These are phyloP conservation scores for Aspergillus homomorphus DNA, from an alignment of 495 filamentous ascomycete species.

Conservation along the genomic window DNA sequence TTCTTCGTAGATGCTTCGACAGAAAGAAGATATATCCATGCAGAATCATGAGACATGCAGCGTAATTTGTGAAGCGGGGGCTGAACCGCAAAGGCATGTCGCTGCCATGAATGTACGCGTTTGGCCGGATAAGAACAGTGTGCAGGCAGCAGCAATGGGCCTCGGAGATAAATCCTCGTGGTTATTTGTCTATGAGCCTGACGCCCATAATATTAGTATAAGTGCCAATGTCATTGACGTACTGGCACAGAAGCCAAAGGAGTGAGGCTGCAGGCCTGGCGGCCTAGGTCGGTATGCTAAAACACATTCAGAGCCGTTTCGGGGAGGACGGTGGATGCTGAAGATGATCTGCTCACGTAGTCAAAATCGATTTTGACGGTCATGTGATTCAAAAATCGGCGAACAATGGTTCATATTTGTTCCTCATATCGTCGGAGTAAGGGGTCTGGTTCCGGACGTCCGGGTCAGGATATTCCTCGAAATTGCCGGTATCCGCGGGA, in stretches of 20 bases:
- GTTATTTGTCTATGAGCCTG: background rate
- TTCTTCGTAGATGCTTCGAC: background rate
- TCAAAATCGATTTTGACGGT: background rate
- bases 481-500: constrained; percentile 83
- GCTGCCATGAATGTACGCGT: background rate
- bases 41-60: too few relatives aligned
- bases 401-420: constrained; percentile 76
- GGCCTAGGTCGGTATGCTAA: background rate
- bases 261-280: background rate
- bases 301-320: background rate
- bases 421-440: constrained; percentile 73
- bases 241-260: background rate
- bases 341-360: background rate
- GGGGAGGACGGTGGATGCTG: background rate
- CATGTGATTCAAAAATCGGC: constrained; percentile 61
- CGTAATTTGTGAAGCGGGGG: too few relatives aligned
- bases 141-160: background rate
- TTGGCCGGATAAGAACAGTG: background rate
- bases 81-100: too few relatives aligned
- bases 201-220: background rate
- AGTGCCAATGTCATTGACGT: background rate
- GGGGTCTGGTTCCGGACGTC: constrained; percentile 48
- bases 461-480: constrained; percentile 78
- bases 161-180: background rate
- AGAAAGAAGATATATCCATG: too few relatives aligned